Conservation (phyloP, 345 rosid genomes). For the Acer negundo region DNA sequence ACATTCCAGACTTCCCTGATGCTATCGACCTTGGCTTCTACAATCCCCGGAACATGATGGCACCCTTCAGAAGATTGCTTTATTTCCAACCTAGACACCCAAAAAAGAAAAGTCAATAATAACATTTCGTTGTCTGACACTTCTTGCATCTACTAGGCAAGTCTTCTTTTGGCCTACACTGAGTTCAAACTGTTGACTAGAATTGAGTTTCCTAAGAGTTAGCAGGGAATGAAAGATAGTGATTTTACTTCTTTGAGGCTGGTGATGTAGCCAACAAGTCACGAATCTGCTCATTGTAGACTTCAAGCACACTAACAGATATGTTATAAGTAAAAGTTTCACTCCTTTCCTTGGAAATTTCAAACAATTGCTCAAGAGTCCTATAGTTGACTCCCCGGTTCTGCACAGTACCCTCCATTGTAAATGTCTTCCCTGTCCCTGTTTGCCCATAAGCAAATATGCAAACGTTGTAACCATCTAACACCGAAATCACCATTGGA, state of each 20-base stretch:
- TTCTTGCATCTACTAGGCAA: not conserved
- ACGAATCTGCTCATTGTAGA: conserved; percentile 95
- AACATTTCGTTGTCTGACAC: conserved; percentile 7
- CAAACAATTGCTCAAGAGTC: conserved; percentile 83
- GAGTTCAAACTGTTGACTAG: not conserved
- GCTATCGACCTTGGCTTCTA: conserved; percentile 78
- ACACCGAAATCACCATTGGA: conserved; percentile 82
- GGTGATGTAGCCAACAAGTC: conserved; percentile 85
- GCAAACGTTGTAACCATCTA: conserved; percentile 97
- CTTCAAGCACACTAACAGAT: conserved; percentile 97
- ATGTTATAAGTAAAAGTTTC: conserved; percentile 65
- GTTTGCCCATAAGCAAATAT: conserved; percentile 98
- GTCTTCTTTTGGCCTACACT: conserved; percentile 3
- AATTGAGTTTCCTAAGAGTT: not conserved
- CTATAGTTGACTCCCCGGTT: conserved; percentile 94
- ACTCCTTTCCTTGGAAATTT: conserved; percentile 72
- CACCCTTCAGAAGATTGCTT: conserved; percentile 84
- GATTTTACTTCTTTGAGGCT: conserved; percentile 68
- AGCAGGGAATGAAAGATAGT: not conserved
- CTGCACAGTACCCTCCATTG: conserved; percentile 91
- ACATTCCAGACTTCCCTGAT: conserved; percentile 86
- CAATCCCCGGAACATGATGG: conserved; percentile 87
- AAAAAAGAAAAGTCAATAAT: not conserved
- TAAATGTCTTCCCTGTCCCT: conserved; percentile 97
- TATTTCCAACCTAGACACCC: conserved; percentile 71